Base-by-base conservation (phyloP, 495 filamentous ascomycete genomes). In the Tuber indicum region DNA sequence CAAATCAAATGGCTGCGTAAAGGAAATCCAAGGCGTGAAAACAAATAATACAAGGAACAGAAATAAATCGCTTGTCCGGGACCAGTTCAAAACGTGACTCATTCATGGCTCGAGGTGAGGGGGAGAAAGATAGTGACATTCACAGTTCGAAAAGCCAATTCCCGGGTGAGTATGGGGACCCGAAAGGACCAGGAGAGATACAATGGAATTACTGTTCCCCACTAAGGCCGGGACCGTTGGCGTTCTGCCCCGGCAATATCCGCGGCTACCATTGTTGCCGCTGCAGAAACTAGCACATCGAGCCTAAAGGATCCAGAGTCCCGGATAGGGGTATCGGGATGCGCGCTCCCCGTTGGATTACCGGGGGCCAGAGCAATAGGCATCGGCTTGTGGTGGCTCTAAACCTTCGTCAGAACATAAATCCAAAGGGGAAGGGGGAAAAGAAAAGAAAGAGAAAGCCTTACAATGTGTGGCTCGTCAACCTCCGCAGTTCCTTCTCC, bases 401-500 rank as follows among this genome's bases (percentile, higher is more conserved):
- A 19, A 36, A 36, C 26, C 26, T 66, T 36, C 26, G 32, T 78
- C 69, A 75, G 58, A 46, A 76, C 42, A 10, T 66, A 23, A 75
- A 39, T 72, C 16, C 42, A 69, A 70, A 58, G 36, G 39, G 39
- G 73, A 5, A 49, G 45, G 10, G 1, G 10, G 12, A 12, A 12
- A 8, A 6, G 8, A n/a, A 23, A 9, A 70, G 75, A 49, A 47
- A 17, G 3, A 43, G 49, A 71, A 58, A 71, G 73, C 66, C 74
- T 75, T 73, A 83, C 81, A 45, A 79, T 76, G 52, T 76, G 80
- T 39, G 82, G 77, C 12, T 82, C 75, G 70, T 80, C 72, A 12
- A 81, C 78, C 71, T 82, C 81, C 14, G 81, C 76, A 45, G 75
- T 77, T 32, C 81, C 81, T 45, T 83, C 81, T 41, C 81, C 81